Evolutionary conservation across 2,329 filamentous ascomycete genomes (phyloP), one percentile per base, ranked within the genome.

Genomic region (Fusarium aywerte): DNA sequence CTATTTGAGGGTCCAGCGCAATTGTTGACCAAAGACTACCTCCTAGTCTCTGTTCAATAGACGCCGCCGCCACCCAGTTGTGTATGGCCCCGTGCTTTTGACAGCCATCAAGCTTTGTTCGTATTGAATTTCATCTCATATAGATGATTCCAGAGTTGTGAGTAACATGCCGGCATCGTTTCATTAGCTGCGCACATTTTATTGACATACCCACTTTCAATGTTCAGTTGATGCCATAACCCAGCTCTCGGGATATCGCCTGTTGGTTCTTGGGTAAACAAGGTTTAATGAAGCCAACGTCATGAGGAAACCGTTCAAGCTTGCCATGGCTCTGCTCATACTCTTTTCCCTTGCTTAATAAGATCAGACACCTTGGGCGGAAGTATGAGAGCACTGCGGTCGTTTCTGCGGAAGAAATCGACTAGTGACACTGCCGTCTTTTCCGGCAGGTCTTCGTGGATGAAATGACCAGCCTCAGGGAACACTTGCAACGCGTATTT

Each of bases 401-500:
- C 95, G 75, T 99, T 99, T 52, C 96, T 85, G 69, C 90, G 90
- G 75, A 96, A 95, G 76, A 99, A 98, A 76, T 99, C 96, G 3
- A 91, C 92, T 50, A 98, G 81, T 10, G 93, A 86, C 70, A 91
- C 84, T 1, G 96, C 96, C 40, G 91, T 96, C 82, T 95, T 96
- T 74, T 93, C 91, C 0, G 96, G 94, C 48, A 95, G 86, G 77
- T 99, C 96, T 78, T 99, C 96, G 69, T 99, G 96, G 56, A 99
- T 89, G 74, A 99, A 99, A 77, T 99, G 96, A 1, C 96, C 96
- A 2, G 96, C 93, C 76, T 97, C 92, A 1, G 96, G 94, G 72
- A 98, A 92, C 8, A 99, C 94, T 71, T 97, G 92, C 43, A 99
- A 82, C 58, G 97, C 93, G 76, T 98, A 99, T 84, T 98, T 98